Percentiles rank a stretch among this genome's conserved stretches.
Evolutionary conservation across 1,284 basidiomycete species (phyloP).

Genomic region (Irpex lacteus): DNA sequence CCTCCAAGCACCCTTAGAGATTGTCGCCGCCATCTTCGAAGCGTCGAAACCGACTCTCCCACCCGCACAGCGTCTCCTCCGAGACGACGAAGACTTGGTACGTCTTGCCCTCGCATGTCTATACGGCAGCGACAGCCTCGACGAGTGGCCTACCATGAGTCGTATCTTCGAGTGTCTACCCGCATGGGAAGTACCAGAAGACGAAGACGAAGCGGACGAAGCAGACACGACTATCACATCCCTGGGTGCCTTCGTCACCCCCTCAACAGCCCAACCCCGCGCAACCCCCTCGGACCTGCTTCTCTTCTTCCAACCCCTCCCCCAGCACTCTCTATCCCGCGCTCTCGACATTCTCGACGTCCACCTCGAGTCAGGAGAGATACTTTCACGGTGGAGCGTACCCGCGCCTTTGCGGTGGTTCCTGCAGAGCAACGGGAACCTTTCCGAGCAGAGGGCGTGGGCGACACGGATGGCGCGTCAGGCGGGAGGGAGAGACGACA

Average conservation of each 20-base stretch:
- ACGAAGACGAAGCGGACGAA: conserved; percentile 65
- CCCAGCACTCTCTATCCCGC: conserved; percentile 69
- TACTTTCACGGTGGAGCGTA: conserved; percentile 82
- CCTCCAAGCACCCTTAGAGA: conserved; percentile 62
- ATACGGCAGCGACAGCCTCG: conserved; percentile 76
- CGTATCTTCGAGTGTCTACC: conserved; percentile 92
- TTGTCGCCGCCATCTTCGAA: conserved; percentile 78
- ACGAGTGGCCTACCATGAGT: conserved; percentile 83
- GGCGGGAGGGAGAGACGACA: conserved; percentile 54
- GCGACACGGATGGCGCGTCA: conserved; percentile 85
- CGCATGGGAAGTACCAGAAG: conserved; percentile 72
- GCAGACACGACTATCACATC: conserved; percentile 78
- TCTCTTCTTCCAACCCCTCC: conserved; percentile 80
- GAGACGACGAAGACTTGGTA: conserved; percentile 80
- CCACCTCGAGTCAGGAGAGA: conserved; percentile 91
- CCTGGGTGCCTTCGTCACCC: conserved; percentile 75
- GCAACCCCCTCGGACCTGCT: conserved; percentile 71
- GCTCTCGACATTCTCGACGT: conserved; percentile 89
- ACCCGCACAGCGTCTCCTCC: conserved; percentile 66
- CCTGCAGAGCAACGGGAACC: conserved; percentile 69
- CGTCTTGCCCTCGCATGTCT: conserved; percentile 83
- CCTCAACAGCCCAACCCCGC: conserved; percentile 59
- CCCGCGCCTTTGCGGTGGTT: conserved; percentile 83
- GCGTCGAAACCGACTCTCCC: conserved; percentile 86
- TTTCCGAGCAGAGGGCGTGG: conserved; percentile 74